Base-by-base conservation (phyloP, 208 protist genomes). In the Acanthamoeba sp. region DNA sequence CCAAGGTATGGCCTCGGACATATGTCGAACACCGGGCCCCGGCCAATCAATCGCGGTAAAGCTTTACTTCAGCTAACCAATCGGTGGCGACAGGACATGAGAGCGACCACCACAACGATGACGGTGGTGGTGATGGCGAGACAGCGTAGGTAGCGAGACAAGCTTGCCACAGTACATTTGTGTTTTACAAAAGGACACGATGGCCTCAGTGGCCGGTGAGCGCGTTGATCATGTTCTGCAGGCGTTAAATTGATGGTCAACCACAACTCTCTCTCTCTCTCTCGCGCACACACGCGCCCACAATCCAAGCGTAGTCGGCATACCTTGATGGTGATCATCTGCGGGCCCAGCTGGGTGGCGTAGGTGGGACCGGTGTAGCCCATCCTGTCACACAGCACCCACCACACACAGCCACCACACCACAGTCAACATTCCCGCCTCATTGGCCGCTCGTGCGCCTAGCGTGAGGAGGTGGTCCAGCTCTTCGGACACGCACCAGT, bases 321-420 rank as follows among this genome's bases (percentile, higher is more conserved):
- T 71, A 73, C 64, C 64, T 73, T 73, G 64, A 73, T 73, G 64
- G 64, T 73, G 64, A 73, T 73, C 64, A 73, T 73, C 64, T 73
- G 64, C 16, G 64, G 64, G 3, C 64, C 64, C 29, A 73, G 29
- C 64, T 73, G 64, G 29, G 64, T 73, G 32, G 64, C 64, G 34
- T 73, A 73, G 12, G 64, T 73, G 14, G 64, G 64, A 12, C 64
- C 64, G 14, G 64, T 73, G 34, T 73, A 73, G 32, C 64, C 64
- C 27, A 73, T 18, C 64, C 64, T 73, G 48, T 16, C 14, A 36
- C 16, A 66, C 4, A 6, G 32, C 9, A 18, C 27, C 0, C 1
- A 38, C 32, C 7, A 73, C 55, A 59, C 12, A 0, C 6, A 52
- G 12, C 48, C 48, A 52, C 48, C 45, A 16, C 48, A 48, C 45